A percentile compares a stretch with the other conserved stretches of the same genome.
phyloP scores from a whole-genome alignment of 306 rosid genomes.

The Urtica urens region DNA sequence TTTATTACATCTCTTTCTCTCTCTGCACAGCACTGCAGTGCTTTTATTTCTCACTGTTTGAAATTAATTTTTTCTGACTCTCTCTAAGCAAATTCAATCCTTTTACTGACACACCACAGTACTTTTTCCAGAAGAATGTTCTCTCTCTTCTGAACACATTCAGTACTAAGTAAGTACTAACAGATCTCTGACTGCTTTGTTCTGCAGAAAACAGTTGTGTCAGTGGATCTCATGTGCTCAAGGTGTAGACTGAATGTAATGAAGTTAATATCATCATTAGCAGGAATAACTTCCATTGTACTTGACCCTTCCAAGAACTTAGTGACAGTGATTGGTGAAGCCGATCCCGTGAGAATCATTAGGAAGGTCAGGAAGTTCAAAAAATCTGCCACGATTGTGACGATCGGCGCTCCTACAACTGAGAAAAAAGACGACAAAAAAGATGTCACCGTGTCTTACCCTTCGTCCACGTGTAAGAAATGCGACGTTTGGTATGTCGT shows the following conservation, averaged over 20 bases:
- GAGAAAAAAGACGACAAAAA: conserved; percentile 39
- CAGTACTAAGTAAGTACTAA: conserved; percentile 3
- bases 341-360: conserved; percentile 44
- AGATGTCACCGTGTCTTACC: conserved; percentile 4
- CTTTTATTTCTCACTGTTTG: conserved; percentile 13
- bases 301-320: conserved; percentile 33
- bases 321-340: conserved; percentile 44
- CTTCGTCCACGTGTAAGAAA: conserved; percentile 24
- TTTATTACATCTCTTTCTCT: conserved; percentile 1
- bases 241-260: conserved; percentile 43
- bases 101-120: conserved; percentile 25
- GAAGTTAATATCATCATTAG: conserved; percentile 36
- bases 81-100: conserved; percentile 7
- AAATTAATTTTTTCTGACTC: conserved; percentile 21
- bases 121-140: conserved; percentile 13
- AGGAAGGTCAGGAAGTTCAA: conserved; percentile 40
- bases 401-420: conserved; percentile 30
- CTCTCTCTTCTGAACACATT: background rate
- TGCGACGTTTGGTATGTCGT: conserved; percentile 42
- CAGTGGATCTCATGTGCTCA: conserved; percentile 39
- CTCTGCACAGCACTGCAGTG: background rate
- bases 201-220: conserved; percentile 49
- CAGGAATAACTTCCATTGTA: conserved; percentile 33
- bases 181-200: conserved; percentile 11
- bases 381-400: conserved; percentile 27